These are phyloP conservation scores for Amanita polypyramis DNA, from an alignment of 768 basidiomycete species.

Conservation along the genomic window DNA sequence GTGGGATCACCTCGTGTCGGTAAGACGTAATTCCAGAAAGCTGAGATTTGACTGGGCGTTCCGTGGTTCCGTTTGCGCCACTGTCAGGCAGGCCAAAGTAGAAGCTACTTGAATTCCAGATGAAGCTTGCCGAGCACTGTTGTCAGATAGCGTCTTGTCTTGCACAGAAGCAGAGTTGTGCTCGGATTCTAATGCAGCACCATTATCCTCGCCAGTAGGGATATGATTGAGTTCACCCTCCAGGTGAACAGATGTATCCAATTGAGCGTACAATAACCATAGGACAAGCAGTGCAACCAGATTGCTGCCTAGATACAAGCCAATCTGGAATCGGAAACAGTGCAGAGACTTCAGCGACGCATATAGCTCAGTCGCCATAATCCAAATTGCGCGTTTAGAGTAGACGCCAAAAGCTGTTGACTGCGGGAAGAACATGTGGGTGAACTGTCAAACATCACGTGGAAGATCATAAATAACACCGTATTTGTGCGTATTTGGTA, in stretches of 20 bases:
- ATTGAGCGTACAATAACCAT: background rate
- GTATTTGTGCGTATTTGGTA: constrained; percentile 1
- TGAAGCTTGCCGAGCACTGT: background rate
- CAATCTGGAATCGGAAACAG: background rate
- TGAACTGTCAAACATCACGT: too few relatives aligned
- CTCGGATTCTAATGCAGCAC: background rate
- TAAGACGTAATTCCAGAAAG: constrained; percentile 4
- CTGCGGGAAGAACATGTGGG: background rate
- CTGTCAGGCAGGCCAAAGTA: background rate
- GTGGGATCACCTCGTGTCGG: background rate
- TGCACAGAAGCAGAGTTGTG: background rate
- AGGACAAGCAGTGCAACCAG: background rate
- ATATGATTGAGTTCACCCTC: background rate
- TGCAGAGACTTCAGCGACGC: background rate
- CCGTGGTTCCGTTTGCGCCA: background rate
- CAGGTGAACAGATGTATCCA: background rate
- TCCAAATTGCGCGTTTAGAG: background rate
- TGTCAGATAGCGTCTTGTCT: background rate
- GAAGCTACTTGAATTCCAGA: background rate
- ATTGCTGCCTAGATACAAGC: background rate
- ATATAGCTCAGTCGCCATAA: background rate
- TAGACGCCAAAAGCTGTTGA: background rate
- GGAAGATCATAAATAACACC: background rate
- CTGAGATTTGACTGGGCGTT: background rate
- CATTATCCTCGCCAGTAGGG: background rate